Evolutionary conservation across 257 asterid genomes (phyloP).

Genomic region (Nicotiana tomentosiformis): DNA sequence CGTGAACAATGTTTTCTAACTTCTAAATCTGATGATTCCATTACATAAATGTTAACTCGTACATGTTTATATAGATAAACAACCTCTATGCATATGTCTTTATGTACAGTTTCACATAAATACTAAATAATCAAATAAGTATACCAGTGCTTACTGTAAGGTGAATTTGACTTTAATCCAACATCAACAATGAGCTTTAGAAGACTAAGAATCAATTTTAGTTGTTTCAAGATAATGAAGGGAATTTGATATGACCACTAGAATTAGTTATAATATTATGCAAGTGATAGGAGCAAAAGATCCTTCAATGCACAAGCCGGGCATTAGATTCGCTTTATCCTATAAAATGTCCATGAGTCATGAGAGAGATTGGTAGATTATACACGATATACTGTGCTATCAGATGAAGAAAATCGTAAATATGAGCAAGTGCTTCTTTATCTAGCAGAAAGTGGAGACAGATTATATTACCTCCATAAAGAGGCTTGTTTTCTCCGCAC

Average conservation of each 20-base stretch:
- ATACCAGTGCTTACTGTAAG: background rate
- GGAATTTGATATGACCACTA: constrained; percentile 1
- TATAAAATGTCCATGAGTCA: background rate
- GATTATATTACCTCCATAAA: constrained; percentile 53
- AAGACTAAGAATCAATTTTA: background rate
- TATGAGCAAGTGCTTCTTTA: background rate
- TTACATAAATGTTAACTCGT: background rate
- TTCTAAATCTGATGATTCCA: background rate
- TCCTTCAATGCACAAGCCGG: background rate
- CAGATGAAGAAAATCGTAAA: background rate
- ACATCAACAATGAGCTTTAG: background rate
- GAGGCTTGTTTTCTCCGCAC: constrained; percentile 55
- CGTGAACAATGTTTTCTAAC: background rate
- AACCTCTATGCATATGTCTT: background rate
- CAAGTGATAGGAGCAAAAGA: background rate
- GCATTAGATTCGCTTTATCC: background rate
- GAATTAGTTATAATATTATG: background rate
- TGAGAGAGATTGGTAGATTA: background rate
- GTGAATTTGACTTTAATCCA: background rate
- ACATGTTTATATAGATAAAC: background rate
- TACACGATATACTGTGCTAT: background rate
- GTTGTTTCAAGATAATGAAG: constrained; percentile 1
- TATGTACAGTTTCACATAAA: background rate
- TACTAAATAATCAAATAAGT: background rate
- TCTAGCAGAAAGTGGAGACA: constrained; percentile 4